A percentile compares a stretch with the other conserved stretches of the same genome.
phyloP scores from a whole-genome alignment of 1,284 basidiomycete species.

The Ceratorhiza oryzae-sativae region DNA sequence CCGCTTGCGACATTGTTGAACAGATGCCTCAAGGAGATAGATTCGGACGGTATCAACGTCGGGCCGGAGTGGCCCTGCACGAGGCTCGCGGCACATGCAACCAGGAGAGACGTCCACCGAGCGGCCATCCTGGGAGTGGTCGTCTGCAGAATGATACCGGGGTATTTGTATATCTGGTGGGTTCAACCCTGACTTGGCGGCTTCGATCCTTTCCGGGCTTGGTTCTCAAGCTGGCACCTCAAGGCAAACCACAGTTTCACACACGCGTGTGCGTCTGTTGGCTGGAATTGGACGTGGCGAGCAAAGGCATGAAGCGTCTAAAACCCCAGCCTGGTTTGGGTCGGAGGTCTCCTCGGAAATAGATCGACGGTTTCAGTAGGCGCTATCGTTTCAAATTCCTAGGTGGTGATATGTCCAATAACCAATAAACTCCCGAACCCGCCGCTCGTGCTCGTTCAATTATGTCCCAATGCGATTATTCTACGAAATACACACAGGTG shows the following conservation, averaged over 20 bases:
- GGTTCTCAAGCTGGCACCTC: neutral
- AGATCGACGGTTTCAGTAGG: too few relatives aligned
- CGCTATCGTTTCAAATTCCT: too few relatives aligned
- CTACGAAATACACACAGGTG: too few relatives aligned
- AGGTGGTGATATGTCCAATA: too few relatives aligned
- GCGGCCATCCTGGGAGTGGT: neutral
- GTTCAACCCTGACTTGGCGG: neutral
- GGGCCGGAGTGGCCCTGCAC: neutral
- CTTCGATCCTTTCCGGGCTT: neutral
- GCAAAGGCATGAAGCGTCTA: too few relatives aligned
- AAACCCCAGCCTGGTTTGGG: too few relatives aligned
- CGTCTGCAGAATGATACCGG: neutral
- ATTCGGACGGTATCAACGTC: neutral
- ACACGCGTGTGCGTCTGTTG: too few relatives aligned
- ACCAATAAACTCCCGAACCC: too few relatives aligned
- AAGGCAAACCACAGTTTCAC: neutral
- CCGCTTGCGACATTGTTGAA: slow-evolving; percentile 27
- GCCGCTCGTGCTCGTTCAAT: too few relatives aligned
- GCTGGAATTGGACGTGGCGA: too few relatives aligned
- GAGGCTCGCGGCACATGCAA: neutral
- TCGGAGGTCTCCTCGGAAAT: too few relatives aligned
- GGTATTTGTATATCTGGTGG: neutral
- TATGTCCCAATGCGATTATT: too few relatives aligned
- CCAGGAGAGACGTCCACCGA: neutral
- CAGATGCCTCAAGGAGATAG: slow-evolving; percentile 6